A percentile compares a stretch with the other conserved stretches of the same genome.
phyloP scores from a whole-genome alignment of 129 eudicot species.

The Silybum marianum region DNA sequence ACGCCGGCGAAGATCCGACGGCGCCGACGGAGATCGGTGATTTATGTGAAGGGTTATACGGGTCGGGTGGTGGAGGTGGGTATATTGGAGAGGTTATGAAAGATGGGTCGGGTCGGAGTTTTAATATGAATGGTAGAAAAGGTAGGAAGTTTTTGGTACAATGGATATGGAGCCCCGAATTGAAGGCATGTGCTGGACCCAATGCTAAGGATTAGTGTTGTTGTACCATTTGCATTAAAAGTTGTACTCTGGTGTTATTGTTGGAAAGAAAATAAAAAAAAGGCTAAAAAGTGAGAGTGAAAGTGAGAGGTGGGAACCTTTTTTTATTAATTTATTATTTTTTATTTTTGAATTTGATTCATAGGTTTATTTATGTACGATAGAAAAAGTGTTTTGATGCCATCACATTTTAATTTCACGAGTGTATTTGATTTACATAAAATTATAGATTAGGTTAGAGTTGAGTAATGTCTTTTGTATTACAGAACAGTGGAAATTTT shows the following conservation, averaged over 20 bases:
- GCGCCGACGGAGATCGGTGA: conserved; percentile 88
- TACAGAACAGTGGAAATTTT: too few species aligned
- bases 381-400: neutral
- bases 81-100: conserved; percentile 73
- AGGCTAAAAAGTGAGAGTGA: neutral
- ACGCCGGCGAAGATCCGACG: conserved; percentile 79
- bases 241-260: neutral
- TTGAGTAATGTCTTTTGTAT: too few species aligned
- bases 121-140: conserved; percentile 55
- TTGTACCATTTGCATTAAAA: neutral
- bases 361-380: neutral
- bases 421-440: neutral
- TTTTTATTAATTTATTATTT: too few species aligned
- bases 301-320: neutral
- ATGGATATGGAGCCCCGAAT: conserved; percentile 79
- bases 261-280: neutral
- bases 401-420: neutral
- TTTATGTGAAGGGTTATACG: conserved; percentile 80
- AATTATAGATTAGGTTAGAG: neutral
- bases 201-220: conserved; percentile 60
- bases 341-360: neutral
- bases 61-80: conserved; percentile 77
- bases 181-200: conserved; percentile 80
- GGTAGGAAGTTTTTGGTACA: conserved; percentile 75
- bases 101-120: conserved; percentile 61